Evolutionary conservation across 345 rosid genomes (phyloP).

Genomic region (Erysimum cheiranthoides): DNA sequence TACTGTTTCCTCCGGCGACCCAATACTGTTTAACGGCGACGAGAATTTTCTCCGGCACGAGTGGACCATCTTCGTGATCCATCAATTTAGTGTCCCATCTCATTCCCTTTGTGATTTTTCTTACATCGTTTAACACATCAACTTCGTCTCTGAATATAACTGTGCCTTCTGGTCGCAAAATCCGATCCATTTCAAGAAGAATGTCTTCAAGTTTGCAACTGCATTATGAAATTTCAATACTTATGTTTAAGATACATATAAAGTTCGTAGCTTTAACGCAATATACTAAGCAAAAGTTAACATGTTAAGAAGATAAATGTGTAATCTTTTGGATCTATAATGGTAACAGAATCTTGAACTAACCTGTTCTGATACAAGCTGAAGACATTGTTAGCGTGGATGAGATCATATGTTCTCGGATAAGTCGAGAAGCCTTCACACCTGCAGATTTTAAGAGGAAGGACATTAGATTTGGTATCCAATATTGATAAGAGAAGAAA

Average conservation of each 20-base stretch:
- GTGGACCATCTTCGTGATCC: constrained; percentile 79
- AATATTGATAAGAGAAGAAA: not conserved
- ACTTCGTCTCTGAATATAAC: constrained; percentile 64
- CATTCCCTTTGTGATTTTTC: constrained; percentile 55
- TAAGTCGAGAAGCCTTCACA: constrained; percentile 82
- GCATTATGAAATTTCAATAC: constrained; percentile 22
- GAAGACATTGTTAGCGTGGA: constrained; percentile 67
- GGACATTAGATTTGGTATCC: not conserved
- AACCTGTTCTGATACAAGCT: constrained; percentile 67
- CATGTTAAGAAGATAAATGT: constrained; percentile 5
- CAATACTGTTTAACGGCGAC: constrained; percentile 67
- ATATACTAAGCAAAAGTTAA: not conserved
- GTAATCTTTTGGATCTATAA: not conserved
- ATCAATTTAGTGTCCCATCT: constrained; percentile 67
- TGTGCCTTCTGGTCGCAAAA: constrained; percentile 73
- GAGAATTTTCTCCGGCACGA: constrained; percentile 61
- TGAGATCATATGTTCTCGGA: constrained; percentile 76
- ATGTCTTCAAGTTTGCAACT: constrained; percentile 63
- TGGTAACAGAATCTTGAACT: constrained; percentile 30
- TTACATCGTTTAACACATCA: constrained; percentile 55
- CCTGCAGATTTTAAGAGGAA: constrained; percentile 57
- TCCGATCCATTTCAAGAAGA: constrained; percentile 75
- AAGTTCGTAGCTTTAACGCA: not conserved
- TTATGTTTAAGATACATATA: not conserved
- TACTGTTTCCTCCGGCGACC: constrained; percentile 48